Percentiles rank a stretch among this genome's conserved stretches.
phyloP scores from a whole-genome alignment of 495 filamentous ascomycete species.

The Neurospora discreta region DNA sequence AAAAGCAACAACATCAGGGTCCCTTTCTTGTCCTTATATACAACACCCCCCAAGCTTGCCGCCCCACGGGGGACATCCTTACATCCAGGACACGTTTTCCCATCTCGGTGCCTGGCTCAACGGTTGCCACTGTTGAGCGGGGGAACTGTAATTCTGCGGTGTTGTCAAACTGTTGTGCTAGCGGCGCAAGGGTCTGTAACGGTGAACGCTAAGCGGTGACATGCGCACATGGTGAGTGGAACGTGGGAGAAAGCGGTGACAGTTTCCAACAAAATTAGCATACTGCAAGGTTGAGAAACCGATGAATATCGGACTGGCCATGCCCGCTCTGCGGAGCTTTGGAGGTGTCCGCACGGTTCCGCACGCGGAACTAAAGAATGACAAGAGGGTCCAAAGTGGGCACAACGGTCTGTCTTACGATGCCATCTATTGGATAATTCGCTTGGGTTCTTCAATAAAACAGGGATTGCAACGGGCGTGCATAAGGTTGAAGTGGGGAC shows the following conservation, averaged over 20 bases:
- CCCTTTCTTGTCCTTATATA: neutral
- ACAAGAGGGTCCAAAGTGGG: neutral
- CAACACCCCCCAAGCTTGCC: neutral
- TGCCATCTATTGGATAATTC: neutral
- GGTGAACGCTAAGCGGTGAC: neutral
- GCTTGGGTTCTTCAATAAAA: neutral
- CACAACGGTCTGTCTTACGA: neutral
- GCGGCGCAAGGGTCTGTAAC: neutral
- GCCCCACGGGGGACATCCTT: neutral
- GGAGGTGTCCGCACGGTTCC: neutral
- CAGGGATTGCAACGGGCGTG: neutral
- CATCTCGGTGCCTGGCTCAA: neutral
- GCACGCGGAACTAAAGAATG: neutral
- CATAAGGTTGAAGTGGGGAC: neutral
- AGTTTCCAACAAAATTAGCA: neutral
- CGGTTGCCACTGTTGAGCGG: neutral
- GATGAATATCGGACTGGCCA: neutral
- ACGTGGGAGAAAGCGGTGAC: neutral
- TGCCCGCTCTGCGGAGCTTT: neutral
- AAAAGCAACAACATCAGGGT: neutral
- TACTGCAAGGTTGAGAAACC: neutral
- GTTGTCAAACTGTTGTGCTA: neutral
- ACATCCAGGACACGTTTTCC: neutral
- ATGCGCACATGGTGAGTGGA: neutral
- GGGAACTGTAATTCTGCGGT: neutral